Evolutionary conservation across 108 stramenopile species (phyloP).

Genomic region (Nitzschia inconspicua): DNA sequence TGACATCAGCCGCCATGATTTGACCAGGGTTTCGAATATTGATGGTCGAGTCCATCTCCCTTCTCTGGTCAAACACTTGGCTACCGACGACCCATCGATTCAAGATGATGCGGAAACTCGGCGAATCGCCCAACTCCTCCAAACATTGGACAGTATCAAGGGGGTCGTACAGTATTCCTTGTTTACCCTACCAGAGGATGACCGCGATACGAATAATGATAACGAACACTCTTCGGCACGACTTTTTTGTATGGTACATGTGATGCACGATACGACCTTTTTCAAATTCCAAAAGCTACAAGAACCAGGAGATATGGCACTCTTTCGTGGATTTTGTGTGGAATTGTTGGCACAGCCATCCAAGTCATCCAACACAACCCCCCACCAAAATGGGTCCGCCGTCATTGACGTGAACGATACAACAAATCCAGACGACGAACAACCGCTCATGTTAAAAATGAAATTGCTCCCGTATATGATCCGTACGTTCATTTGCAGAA

Average conservation of each 20-base stretch:
- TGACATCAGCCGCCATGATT: too few relatives aligned
- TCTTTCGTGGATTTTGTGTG: conserved; percentile 80
- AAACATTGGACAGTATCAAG: conserved; percentile 41
- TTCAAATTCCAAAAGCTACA: conserved; percentile 32
- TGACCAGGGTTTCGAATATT: neutral
- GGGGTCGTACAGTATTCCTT: conserved; percentile 45
- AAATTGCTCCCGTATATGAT: conserved; percentile 88
- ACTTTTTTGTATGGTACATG: conserved; percentile 61
- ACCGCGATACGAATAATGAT: neutral
- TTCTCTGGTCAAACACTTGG: neutral
- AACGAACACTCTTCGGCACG: conserved; percentile 10
- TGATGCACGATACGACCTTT: conserved; percentile 65
- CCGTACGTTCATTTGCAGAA: conserved; percentile 78
- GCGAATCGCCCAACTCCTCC: conserved; percentile 58
- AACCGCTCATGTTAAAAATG: conserved; percentile 84
- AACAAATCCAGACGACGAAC: neutral
- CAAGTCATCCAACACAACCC: neutral
- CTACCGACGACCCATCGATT: neutral
- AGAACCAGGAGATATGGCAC: conserved; percentile 40
- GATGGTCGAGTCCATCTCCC: conserved; percentile 1
- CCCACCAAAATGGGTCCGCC: neutral
- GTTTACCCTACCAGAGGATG: conserved; percentile 24
- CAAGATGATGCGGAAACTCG: conserved; percentile 48
- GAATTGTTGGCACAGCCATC: conserved; percentile 23
- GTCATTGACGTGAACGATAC: neutral